Percentiles rank a stretch among this genome's conserved stretches.
Conservation (phyloP, 345 rosid genomes). For the Citrus sp. region DNA sequence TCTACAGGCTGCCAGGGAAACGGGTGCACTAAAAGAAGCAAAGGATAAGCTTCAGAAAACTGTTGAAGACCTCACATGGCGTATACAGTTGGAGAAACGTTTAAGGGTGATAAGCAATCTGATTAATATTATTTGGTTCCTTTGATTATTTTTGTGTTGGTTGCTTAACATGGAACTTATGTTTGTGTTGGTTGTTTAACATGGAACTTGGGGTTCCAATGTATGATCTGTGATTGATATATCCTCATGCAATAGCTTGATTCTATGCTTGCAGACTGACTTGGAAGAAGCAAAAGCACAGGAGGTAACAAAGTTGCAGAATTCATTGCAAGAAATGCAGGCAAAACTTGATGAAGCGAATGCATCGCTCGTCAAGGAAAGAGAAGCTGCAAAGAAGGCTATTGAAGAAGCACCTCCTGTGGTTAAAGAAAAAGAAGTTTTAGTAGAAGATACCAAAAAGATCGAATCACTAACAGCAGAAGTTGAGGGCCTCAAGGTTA, state of each 20-base stretch:
- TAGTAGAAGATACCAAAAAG: conserved; percentile 64
- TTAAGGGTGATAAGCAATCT: conserved; percentile 40
- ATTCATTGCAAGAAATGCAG: conserved; percentile 48
- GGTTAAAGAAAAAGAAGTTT: conserved; percentile 52
- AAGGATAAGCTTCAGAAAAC: conserved; percentile 71
- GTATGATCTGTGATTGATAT: not conserved
- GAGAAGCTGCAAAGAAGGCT: conserved; percentile 49
- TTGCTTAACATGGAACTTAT: not conserved
- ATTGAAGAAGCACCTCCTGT: conserved; percentile 60
- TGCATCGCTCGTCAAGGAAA: conserved; percentile 48
- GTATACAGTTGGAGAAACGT: conserved; percentile 68
- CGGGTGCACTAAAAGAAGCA: conserved; percentile 77
- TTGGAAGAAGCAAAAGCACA: conserved; percentile 62
- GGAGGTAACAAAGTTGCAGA: conserved; percentile 52
- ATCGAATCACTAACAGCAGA: conserved; percentile 48
- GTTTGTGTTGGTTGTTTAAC: not conserved
- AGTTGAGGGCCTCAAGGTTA: conserved; percentile 55
- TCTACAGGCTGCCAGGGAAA: conserved; percentile 67
- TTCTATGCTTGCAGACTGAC: conserved; percentile 39
- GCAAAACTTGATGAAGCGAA: conserved; percentile 54
- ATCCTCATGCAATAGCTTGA: conserved; percentile 9
- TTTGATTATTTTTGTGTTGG: conserved; percentile 1
- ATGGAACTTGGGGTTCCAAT: not conserved
- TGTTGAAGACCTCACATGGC: conserved; percentile 77
- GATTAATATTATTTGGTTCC: not conserved